These are phyloP conservation scores for Pleurostoma richardsiae DNA, from an alignment of 2,329 filamentous ascomycete species.

Conservation along the genomic window DNA sequence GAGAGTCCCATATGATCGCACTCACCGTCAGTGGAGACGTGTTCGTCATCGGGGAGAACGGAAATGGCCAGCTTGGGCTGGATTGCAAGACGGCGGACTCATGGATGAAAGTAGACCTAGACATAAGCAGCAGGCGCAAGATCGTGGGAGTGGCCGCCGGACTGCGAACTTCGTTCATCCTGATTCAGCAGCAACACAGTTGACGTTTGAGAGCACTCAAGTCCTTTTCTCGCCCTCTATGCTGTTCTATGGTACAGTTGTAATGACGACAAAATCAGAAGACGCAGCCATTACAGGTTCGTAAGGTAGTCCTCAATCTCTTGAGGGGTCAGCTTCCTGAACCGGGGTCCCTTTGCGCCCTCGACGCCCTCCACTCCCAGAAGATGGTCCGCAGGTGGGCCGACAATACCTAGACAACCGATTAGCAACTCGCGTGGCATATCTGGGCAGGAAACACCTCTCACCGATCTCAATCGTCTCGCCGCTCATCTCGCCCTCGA, in stretches of 20 bases:
- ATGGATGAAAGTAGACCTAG: constrained; percentile 32
- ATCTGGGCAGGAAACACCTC: constrained; percentile 18
- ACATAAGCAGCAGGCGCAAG: constrained; percentile 15
- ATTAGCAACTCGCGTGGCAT: background rate
- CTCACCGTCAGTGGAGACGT: constrained; percentile 43
- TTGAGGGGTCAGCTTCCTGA: constrained; percentile 91
- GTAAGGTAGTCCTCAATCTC: constrained; percentile 99
- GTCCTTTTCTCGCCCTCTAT: constrained; percentile 20
- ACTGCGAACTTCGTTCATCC: constrained; percentile 42
- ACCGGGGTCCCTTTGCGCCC: constrained; percentile 77
- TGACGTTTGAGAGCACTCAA: background rate
- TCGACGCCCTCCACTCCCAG: constrained; percentile 88
- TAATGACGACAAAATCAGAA: constrained; percentile 11
- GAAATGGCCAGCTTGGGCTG: constrained; percentile 55
- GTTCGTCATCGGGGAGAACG: constrained; percentile 52
- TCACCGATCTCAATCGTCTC: constrained; percentile 96
- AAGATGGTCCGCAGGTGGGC: constrained; percentile 87
- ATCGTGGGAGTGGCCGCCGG: constrained; percentile 42
- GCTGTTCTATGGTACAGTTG: constrained; percentile 31
- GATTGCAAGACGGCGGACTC: constrained; percentile 9
- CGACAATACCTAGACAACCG: constrained; percentile 70
- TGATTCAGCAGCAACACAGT: constrained; percentile 16
- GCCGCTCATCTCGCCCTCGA: constrained; percentile 98
- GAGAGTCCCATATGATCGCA: constrained; percentile 53
- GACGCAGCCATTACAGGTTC: constrained; percentile 69